A percentile compares a stretch with the other conserved stretches of the same genome.
Conservation (phyloP, 75 land plant genomes). For the Ceratopteris richardii region DNA sequence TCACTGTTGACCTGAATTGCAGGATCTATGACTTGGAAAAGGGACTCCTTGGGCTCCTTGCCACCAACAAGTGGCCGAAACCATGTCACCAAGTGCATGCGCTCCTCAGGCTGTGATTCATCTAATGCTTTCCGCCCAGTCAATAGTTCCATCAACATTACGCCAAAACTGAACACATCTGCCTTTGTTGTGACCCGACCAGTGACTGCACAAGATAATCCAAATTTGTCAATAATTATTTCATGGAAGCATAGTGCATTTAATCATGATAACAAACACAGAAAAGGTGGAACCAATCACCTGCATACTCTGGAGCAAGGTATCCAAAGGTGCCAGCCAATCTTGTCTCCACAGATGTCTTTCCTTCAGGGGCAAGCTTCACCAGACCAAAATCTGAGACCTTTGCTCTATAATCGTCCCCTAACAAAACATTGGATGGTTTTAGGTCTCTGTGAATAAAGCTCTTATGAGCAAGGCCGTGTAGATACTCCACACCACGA, state of each 20-base stretch:
- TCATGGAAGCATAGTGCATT: background rate
- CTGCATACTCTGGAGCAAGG: constrained; percentile 86
- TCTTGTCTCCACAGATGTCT: constrained; percentile 54
- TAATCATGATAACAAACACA: background rate
- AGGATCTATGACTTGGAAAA: constrained; percentile 52
- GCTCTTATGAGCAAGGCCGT: constrained; percentile 45
- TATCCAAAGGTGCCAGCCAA: constrained; percentile 88
- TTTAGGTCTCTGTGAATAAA: constrained; percentile 57
- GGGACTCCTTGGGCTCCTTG: constrained; percentile 30
- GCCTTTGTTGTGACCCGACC: constrained; percentile 89
- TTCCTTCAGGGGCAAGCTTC: constrained; percentile 67
- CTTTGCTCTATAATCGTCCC: constrained; percentile 54
- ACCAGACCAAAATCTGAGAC: constrained; percentile 85
- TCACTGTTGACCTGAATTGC: constrained; percentile 48
- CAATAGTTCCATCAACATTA: constrained; percentile 88
- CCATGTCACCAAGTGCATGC: constrained; percentile 85
- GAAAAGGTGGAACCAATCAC: constrained; percentile 22
- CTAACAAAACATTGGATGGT: constrained; percentile 46
- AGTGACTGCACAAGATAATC: constrained; percentile 42
- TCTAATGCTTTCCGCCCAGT: constrained; percentile 82
- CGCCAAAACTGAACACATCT: constrained; percentile 94
- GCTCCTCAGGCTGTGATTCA: constrained; percentile 69
- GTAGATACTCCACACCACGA: constrained; percentile 52
- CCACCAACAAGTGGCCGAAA: constrained; percentile 54
- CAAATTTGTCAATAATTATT: background rate